phyloP scores from a whole-genome alignment of 352 stramenopile species.

The Phytophthora cactorum region DNA sequence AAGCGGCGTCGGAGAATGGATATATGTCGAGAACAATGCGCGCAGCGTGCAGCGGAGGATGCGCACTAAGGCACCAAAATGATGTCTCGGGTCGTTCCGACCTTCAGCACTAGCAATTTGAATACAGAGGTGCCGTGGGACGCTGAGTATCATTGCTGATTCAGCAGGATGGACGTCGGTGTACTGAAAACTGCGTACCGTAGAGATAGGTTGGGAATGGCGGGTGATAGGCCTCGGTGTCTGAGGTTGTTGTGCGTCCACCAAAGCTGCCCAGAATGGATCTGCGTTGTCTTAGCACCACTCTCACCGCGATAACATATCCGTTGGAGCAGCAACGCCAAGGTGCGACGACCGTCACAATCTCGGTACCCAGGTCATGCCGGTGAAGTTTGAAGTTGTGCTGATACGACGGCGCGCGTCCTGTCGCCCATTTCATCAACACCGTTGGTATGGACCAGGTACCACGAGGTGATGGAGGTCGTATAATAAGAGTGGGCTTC shows the following conservation, averaged over 20 bases:
- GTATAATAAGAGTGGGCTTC: too few relatives aligned
- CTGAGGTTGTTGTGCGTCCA: background rate
- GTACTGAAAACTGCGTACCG: background rate
- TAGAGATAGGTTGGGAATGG: background rate
- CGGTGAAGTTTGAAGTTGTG: too few relatives aligned
- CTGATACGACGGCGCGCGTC: too few relatives aligned
- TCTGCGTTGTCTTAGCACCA: too few relatives aligned
- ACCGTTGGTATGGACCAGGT: too few relatives aligned
- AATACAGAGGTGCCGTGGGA: conserved; percentile 2
- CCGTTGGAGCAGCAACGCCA: too few relatives aligned
- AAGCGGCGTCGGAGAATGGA: background rate
- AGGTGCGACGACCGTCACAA: too few relatives aligned
- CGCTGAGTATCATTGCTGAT: conserved; percentile 1
- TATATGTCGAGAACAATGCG: conserved; percentile 13
- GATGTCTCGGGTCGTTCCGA: conserved; percentile 17
- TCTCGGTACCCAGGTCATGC: too few relatives aligned
- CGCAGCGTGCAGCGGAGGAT: conserved; percentile 14
- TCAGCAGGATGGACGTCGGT: conserved; percentile 6
- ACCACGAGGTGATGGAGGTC: too few relatives aligned
- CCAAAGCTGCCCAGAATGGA: too few relatives aligned
- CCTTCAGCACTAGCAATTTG: conserved; percentile 2
- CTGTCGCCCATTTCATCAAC: too few relatives aligned
- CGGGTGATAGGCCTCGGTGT: background rate
- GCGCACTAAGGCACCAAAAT: conserved; percentile 10
- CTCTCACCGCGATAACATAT: too few relatives aligned